Evolutionary conservation across 2,329 filamentous ascomycete species (phyloP).

Genomic region (Xylariaceae sp.): DNA sequence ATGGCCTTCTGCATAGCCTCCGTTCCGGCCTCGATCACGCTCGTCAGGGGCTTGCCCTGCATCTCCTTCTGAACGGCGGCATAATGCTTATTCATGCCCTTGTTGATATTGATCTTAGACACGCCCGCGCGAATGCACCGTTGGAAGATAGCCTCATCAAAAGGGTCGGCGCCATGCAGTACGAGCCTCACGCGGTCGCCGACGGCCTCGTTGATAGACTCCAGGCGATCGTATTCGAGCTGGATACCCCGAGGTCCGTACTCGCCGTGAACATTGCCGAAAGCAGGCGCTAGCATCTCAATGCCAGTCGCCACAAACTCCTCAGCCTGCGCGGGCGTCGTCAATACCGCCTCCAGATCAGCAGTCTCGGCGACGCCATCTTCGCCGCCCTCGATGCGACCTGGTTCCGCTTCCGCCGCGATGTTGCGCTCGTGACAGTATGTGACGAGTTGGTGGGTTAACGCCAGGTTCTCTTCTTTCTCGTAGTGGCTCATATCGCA

Average conservation of each 20-base stretch:
- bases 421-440: constrained; percentile 62
- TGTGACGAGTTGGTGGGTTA: constrained; percentile 56
- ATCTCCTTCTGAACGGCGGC: constrained; percentile 40
- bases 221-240: constrained; percentile 33
- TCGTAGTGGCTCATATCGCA: constrained; percentile 71
- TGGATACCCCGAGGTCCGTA: constrained; percentile 47
- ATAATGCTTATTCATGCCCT: constrained; percentile 46
- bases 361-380: constrained; percentile 57
- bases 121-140: constrained; percentile 42
- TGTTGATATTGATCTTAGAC: constrained; percentile 48
- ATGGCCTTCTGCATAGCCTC: constrained; percentile 43
- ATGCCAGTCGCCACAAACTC: constrained; percentile 62
- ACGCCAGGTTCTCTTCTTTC: constrained; percentile 61
- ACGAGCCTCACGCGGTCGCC: constrained; percentile 42
- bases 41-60: constrained; percentile 41
- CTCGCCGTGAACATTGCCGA: constrained; percentile 64
- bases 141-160: constrained; percentile 40
- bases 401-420: constrained; percentile 65
- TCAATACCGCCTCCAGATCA: constrained; percentile 43
- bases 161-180: constrained; percentile 45
- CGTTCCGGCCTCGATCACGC: constrained; percentile 43
- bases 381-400: constrained; percentile 61
- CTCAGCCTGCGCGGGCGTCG: constrained; percentile 57
- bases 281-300: constrained; percentile 62
- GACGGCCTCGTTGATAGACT: constrained; percentile 37